These are phyloP conservation scores for Abelmoschus esculentus DNA, from an alignment of 345 rosid species.

Conservation along the genomic window DNA sequence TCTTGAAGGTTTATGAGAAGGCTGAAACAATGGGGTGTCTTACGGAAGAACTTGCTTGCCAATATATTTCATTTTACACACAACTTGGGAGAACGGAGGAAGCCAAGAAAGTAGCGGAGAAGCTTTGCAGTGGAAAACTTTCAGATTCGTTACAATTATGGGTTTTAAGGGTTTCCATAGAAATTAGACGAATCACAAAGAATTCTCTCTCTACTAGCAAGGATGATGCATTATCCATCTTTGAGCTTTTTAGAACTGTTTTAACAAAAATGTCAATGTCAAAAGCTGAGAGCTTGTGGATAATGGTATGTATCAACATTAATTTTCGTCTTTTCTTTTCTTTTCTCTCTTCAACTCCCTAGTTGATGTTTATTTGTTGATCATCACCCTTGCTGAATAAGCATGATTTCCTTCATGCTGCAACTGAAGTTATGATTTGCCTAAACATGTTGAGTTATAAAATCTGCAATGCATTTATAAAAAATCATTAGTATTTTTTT, in stretches of 20 bases:
- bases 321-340: neutral
- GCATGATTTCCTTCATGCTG: neutral
- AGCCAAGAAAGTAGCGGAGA: slow-evolving; percentile 51
- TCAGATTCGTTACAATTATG: slow-evolving; percentile 50
- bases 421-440: neutral
- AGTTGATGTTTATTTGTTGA: neutral
- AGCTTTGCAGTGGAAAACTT: slow-evolving; percentile 50
- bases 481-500: neutral
- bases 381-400: neutral
- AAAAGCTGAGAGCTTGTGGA: slow-evolving; percentile 78
- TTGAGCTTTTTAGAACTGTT: slow-evolving; percentile 43
- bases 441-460: neutral
- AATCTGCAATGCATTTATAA: slow-evolving; percentile 35
- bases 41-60: slow-evolving; percentile 60
- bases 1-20: slow-evolving; percentile 47
- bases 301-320: slow-evolving; percentile 44
- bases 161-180: slow-evolving; percentile 53
- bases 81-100: slow-evolving; percentile 53
- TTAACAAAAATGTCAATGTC: slow-evolving; percentile 41
- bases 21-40: slow-evolving; percentile 55
- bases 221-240: slow-evolving; percentile 38
- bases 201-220: slow-evolving; percentile 29
- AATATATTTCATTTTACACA: slow-evolving; percentile 54
- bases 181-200: slow-evolving; percentile 36
- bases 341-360: neutral